phyloP scores from a whole-genome alignment of 768 basidiomycete species.

The Panus rudis region DNA sequence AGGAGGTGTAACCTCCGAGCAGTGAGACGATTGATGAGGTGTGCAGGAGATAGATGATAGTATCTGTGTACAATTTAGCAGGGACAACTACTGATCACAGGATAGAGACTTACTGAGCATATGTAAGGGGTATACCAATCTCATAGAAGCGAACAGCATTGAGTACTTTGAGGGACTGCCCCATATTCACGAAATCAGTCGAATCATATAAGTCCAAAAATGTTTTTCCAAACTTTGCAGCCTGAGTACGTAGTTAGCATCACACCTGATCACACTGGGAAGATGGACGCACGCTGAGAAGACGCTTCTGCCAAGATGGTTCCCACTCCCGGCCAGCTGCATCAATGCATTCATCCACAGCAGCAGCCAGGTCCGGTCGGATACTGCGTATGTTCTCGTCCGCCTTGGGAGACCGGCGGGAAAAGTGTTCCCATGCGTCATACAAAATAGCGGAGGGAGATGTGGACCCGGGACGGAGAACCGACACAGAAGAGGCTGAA shows the following conservation, averaged over 20 bases:
- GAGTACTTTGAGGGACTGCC: conserved; percentile 85
- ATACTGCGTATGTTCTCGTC: conserved; percentile 90
- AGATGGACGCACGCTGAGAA: conserved; percentile 59
- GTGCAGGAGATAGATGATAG: conserved; percentile 69
- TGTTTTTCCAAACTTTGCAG: conserved; percentile 93
- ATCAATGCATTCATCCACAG: conserved; percentile 89
- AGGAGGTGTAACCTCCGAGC: conserved; percentile 87
- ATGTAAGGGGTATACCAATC: conserved; percentile 89
- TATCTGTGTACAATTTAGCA: conserved; percentile 45
- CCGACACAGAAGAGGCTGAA: conserved; percentile 67
- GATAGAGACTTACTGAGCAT: conserved; percentile 62
- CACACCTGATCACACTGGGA: not conserved
- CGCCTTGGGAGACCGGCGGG: conserved; percentile 77
- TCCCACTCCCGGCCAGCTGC: conserved; percentile 93
- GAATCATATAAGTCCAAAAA: conserved; percentile 93
- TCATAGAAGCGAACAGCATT: conserved; percentile 91
- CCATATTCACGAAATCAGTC: conserved; percentile 87
- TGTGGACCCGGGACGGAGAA: conserved; percentile 90
- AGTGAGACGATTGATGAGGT: conserved; percentile 76
- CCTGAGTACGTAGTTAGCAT: conserved; percentile 37
- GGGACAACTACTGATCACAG: not conserved
- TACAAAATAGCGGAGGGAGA: conserved; percentile 87
- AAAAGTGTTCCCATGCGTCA: conserved; percentile 89
- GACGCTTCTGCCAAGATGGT: conserved; percentile 77
- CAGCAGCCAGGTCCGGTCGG: conserved; percentile 74